Conservation (phyloP, 2,329 filamentous ascomycete species). For the Tolypocladium cylindrosporum region DNA sequence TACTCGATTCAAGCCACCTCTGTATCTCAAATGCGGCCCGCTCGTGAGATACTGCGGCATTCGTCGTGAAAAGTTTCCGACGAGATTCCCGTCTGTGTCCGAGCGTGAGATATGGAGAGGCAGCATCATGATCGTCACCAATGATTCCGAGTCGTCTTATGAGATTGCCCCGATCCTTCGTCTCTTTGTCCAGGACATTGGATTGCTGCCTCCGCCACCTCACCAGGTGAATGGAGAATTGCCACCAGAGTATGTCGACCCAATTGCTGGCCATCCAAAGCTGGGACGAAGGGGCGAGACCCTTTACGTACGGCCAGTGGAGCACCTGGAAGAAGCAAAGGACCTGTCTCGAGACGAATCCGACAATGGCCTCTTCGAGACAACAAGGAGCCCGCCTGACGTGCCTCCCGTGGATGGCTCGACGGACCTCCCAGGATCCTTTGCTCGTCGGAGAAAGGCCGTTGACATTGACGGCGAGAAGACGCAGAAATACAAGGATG, state of each 20-base stretch:
- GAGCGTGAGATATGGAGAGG: slow-evolving; percentile 85
- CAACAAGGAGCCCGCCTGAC: slow-evolving; percentile 44
- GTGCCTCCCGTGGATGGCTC: slow-evolving; percentile 28
- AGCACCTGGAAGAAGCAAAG: slow-evolving; percentile 66
- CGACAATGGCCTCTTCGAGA: slow-evolving; percentile 74
- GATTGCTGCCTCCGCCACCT: slow-evolving; percentile 70
- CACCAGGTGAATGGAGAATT: slow-evolving; percentile 55
- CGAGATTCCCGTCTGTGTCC: slow-evolving; percentile 13
- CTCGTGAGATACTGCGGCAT: slow-evolving; percentile 84
- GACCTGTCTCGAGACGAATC: slow-evolving; percentile 75
- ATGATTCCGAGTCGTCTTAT: slow-evolving; percentile 75
- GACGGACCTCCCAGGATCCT: slow-evolving; percentile 41
- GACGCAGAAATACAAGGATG: slow-evolving; percentile 69
- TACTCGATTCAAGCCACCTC: slow-evolving; percentile 69
- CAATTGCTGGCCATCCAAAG: slow-evolving; percentile 79
- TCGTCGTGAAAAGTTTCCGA: slow-evolving; percentile 46
- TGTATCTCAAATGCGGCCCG: slow-evolving; percentile 86
- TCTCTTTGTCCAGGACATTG: slow-evolving; percentile 79
- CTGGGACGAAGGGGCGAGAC: slow-evolving; percentile 76
- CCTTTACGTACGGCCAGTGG: slow-evolving; percentile 81
- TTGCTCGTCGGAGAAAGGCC: slow-evolving; percentile 42
- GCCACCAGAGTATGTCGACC: slow-evolving; percentile 77
- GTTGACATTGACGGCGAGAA: slow-evolving; percentile 66
- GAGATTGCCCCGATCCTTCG: slow-evolving; percentile 67
- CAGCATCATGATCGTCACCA: slow-evolving; percentile 89